Evolutionary conservation across 2,329 filamentous ascomycete species (phyloP).

Genomic region (Zymoseptoria brevis): DNA sequence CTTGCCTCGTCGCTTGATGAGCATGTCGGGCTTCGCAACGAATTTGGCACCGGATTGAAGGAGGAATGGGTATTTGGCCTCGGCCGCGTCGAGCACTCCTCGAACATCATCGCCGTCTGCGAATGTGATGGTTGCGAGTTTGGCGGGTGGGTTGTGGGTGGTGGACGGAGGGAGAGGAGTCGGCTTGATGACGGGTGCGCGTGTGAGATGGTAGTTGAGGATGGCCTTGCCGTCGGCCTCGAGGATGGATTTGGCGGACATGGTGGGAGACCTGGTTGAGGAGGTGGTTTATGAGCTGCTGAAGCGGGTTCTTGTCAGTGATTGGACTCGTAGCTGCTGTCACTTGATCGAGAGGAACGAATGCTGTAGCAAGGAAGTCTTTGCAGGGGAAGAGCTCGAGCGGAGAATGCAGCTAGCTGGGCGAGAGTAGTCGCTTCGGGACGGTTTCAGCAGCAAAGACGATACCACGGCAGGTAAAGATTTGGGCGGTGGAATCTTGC

Average conservation of each 20-base stretch:
- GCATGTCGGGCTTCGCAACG: slow-evolving; percentile 97
- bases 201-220: slow-evolving; percentile 99
- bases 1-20: slow-evolving; percentile 99
- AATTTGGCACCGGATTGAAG: slow-evolving; percentile 77
- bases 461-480: not conserved
- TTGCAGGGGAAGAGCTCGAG: not conserved
- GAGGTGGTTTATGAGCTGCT: slow-evolving; percentile 2
- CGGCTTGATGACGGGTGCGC: slow-evolving; percentile 94
- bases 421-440: not conserved
- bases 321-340: slow-evolving; percentile 2
- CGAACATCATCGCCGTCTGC: slow-evolving; percentile 76
- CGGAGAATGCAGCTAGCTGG: not conserved
- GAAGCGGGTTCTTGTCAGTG: slow-evolving; percentile 17
- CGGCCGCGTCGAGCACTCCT: slow-evolving; percentile 85
- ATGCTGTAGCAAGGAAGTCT: not conserved
- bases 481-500: not conserved
- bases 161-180: slow-evolving; percentile 76
- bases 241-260: slow-evolving; percentile 95
- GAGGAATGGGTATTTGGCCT: slow-evolving; percentile 95
- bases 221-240: slow-evolving; percentile 99
- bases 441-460: not conserved
- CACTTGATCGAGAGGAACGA: not conserved
- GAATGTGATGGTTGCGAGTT: slow-evolving; percentile 88
- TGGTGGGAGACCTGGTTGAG: slow-evolving; percentile 40
- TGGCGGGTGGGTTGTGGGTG: slow-evolving; percentile 87